Percentiles rank a stretch among this genome's conserved stretches.
These are phyloP conservation scores for Schwanniomyces etchellsii DNA, from an alignment of 1,139 yeast genomes.

Conservation along the genomic window DNA sequence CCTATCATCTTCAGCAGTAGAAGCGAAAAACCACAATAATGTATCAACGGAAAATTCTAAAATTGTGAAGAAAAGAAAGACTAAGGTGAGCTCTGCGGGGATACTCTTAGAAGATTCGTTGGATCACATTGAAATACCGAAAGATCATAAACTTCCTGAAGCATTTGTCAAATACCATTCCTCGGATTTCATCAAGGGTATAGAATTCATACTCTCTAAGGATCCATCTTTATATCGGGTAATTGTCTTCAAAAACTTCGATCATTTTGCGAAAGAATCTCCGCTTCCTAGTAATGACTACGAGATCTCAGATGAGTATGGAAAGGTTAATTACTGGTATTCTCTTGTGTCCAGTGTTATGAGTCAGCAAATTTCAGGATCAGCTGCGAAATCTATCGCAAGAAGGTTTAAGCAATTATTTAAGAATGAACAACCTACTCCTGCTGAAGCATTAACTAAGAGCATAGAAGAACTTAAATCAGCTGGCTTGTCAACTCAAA, in stretches of 20 bases:
- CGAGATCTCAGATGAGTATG: conserved; percentile 6
- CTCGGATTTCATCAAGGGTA: conserved; percentile 38
- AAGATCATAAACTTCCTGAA: conserved; percentile 29
- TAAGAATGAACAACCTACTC: conserved; percentile 44
- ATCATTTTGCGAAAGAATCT: conserved; percentile 18
- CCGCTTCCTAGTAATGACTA: too few species aligned
- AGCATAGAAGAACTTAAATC: conserved; percentile 45
- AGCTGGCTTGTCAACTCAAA: conserved; percentile 69
- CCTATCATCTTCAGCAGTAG: too few species aligned
- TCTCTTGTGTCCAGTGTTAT: conserved; percentile 44
- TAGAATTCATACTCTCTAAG: conserved; percentile 28
- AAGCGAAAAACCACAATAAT: too few species aligned
- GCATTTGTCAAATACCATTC: conserved; percentile 37
- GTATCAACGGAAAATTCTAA: too few species aligned
- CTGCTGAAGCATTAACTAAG: conserved; percentile 38
- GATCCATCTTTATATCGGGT: conserved; percentile 41
- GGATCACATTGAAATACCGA: conserved; percentile 20
- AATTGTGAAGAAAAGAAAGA: too few species aligned
- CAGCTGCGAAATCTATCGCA: conserved; percentile 68
- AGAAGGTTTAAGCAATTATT: conserved; percentile 36
- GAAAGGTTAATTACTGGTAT: conserved; percentile 33
- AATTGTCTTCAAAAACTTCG: conserved; percentile 26
- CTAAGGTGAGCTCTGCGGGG: too few species aligned
- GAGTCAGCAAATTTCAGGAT: conserved; percentile 82
- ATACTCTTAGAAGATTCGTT: conserved; percentile 23